Conservation (phyloP, 176 grass and related monocot species). For the Saccharum spontaneum region DNA sequence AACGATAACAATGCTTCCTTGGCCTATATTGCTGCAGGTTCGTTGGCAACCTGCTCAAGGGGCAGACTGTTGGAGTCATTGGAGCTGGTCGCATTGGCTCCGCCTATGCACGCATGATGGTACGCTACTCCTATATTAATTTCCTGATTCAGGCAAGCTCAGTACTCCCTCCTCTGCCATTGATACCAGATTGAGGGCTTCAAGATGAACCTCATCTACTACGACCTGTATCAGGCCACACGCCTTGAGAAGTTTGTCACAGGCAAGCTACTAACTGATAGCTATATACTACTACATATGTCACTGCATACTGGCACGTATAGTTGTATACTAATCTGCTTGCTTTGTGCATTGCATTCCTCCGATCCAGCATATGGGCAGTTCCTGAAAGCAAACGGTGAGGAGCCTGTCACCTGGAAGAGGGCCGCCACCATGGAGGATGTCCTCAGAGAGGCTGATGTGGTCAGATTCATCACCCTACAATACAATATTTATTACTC, state of each 20-base stretch:
- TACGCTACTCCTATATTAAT: constrained; percentile 11
- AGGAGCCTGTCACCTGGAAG: constrained; percentile 88
- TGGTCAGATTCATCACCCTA: constrained; percentile 42
- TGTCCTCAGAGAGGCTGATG: constrained; percentile 87
- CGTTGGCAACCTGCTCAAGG: constrained; percentile 94
- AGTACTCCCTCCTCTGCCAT: background rate
- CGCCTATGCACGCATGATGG: constrained; percentile 95
- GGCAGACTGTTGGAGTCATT: constrained; percentile 89
- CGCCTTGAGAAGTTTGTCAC: constrained; percentile 95
- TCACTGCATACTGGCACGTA: background rate
- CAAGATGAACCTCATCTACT: constrained; percentile 99
- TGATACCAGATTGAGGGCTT: constrained; percentile 76
- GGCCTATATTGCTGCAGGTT: constrained; percentile 40
- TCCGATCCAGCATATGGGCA: constrained; percentile 63
- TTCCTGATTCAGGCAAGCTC: background rate
- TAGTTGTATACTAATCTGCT: background rate
- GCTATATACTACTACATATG: background rate
- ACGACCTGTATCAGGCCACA: constrained; percentile 89
- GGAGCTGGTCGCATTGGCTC: constrained; percentile 94
- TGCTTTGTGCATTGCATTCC: background rate
- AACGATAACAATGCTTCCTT: background rate
- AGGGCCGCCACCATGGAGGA: constrained; percentile 96
- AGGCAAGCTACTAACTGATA: constrained; percentile 40
- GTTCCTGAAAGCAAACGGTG: constrained; percentile 90
- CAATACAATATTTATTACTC: background rate